These are phyloP conservation scores for Collybia mongolica DNA, from an alignment of 768 basidiomycete species.

Conservation along the genomic window DNA sequence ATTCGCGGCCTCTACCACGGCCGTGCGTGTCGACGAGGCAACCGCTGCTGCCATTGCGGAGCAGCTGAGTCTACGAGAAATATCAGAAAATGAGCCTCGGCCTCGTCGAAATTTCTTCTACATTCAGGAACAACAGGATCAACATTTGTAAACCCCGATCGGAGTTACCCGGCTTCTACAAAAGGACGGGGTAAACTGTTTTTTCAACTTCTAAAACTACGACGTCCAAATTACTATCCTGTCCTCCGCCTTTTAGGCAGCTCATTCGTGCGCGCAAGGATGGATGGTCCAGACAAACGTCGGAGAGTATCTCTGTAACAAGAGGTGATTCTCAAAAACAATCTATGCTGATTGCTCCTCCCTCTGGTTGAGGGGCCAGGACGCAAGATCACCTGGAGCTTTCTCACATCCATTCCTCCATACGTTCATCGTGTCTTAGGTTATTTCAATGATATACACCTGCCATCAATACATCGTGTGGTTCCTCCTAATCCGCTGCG, in stretches of 20 bases:
- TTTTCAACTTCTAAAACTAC: slow-evolving; percentile 30
- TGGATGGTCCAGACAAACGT: slow-evolving; percentile 90
- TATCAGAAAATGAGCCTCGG: not conserved
- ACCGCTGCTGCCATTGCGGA: slow-evolving; percentile 23
- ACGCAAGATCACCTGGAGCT: slow-evolving; percentile 92
- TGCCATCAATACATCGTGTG: not conserved
- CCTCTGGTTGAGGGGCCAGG: slow-evolving; percentile 87
- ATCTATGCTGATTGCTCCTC: slow-evolving; percentile 89
- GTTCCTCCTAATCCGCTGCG: not conserved
- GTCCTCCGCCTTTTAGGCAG: slow-evolving; percentile 46
- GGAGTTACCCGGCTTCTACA: slow-evolving; percentile 27
- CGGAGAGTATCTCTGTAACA: slow-evolving; percentile 52
- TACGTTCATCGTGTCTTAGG: slow-evolving; percentile 14
- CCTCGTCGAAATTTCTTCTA: not conserved
- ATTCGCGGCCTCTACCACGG: slow-evolving; percentile 7
- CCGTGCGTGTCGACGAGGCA: slow-evolving; percentile 8
- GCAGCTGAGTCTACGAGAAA: slow-evolving; percentile 6
- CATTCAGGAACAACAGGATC: not conserved
- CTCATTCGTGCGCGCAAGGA: slow-evolving; percentile 41
- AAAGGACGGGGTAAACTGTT: slow-evolving; percentile 14
- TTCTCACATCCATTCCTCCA: slow-evolving; percentile 48
- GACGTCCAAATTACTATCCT: slow-evolving; percentile 86
- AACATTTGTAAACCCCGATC: slow-evolving; percentile 20
- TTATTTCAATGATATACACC: slow-evolving; percentile 1
- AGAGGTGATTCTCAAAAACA: slow-evolving; percentile 77